Evolutionary conservation across 495 filamentous ascomycete genomes (phyloP).

Genomic region (Barbatosphaeria neglecta): DNA sequence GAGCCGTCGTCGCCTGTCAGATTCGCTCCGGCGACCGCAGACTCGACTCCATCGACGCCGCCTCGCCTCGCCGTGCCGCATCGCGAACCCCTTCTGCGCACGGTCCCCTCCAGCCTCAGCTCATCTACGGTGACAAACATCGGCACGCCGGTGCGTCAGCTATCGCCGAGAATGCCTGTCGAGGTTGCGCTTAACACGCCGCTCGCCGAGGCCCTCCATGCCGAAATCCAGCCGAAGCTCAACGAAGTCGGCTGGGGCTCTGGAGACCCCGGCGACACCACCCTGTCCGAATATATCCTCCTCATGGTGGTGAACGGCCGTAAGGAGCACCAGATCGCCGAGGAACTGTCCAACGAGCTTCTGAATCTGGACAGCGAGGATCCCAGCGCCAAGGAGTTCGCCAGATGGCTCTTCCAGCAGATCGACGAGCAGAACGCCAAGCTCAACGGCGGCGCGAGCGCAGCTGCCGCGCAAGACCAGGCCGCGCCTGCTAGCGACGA

Average conservation of each 20-base stretch:
- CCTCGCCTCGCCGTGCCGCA: too few relatives aligned
- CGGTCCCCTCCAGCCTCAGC: neutral
- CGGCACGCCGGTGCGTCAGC: too few relatives aligned
- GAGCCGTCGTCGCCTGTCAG: too few relatives aligned
- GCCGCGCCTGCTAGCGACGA: constrained; percentile 33
- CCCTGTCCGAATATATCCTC: constrained; percentile 89
- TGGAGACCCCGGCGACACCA: constrained; percentile 66
- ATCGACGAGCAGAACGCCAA: constrained; percentile 55
- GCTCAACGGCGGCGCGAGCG: constrained; percentile 33
- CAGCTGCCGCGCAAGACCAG: constrained; percentile 11
- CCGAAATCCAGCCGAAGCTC: constrained; percentile 78
- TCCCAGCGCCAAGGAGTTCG: constrained; percentile 69
- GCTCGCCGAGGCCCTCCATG: constrained; percentile 67
- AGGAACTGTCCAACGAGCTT: constrained; percentile 80
- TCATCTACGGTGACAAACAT: too few relatives aligned
- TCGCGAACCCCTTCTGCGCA: neutral
- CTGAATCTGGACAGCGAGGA: constrained; percentile 75
- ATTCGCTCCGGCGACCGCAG: neutral
- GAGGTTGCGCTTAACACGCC: constrained; percentile 63
- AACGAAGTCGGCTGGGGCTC: constrained; percentile 89
- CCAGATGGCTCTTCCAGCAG: constrained; percentile 84
- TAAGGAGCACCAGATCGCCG: constrained; percentile 75
- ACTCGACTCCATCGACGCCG: neutral
- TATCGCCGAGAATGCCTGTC: constrained; percentile 48
- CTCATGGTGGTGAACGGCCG: constrained; percentile 95